Conservation (phyloP, 169 alveolate genomes). For the Babesia divergens region DNA sequence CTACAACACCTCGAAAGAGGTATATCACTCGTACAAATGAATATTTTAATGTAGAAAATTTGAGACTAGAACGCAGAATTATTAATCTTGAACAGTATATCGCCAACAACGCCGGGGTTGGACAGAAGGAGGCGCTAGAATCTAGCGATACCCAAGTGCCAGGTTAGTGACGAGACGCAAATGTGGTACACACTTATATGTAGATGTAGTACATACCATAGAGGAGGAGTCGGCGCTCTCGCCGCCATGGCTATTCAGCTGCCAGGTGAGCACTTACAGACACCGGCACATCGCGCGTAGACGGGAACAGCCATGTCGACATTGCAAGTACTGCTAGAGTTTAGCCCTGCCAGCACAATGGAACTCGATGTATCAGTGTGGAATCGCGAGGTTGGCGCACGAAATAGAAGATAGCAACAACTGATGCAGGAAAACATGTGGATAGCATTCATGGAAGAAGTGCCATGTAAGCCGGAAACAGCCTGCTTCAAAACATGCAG, state of each 20-base stretch:
- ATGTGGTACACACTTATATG: neutral
- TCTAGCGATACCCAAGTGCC: slow-evolving; percentile 28
- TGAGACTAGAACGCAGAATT: slow-evolving; percentile 68
- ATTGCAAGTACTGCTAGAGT: slow-evolving; percentile 84
- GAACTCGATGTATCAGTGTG: slow-evolving; percentile 84
- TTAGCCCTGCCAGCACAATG: slow-evolving; percentile 77
- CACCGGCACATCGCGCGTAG: neutral
- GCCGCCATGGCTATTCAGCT: slow-evolving; percentile 88
- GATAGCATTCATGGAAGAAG: slow-evolving; percentile 78
- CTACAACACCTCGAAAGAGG: slow-evolving; percentile 86
- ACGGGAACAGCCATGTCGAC: slow-evolving; percentile 88
- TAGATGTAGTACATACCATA: slow-evolving; percentile 47
- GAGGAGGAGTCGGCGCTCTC: slow-evolving; percentile 74
- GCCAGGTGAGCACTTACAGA: slow-evolving; percentile 62
- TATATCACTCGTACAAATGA: slow-evolving; percentile 11
- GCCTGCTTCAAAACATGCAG: slow-evolving; percentile 26
- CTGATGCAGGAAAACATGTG: slow-evolving; percentile 80
- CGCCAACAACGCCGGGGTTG: neutral
- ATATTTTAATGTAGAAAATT: slow-evolving; percentile 46
- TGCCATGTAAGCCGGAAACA: slow-evolving; percentile 65
- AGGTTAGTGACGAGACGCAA: neutral
- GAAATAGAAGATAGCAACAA: neutral
- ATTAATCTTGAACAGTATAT: slow-evolving; percentile 61
- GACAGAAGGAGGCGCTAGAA: too few species aligned
- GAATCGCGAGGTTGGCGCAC: slow-evolving; percentile 79